Base-by-base conservation (phyloP, 345 rosid species). In the Eucalyptus urophylla region DNA sequence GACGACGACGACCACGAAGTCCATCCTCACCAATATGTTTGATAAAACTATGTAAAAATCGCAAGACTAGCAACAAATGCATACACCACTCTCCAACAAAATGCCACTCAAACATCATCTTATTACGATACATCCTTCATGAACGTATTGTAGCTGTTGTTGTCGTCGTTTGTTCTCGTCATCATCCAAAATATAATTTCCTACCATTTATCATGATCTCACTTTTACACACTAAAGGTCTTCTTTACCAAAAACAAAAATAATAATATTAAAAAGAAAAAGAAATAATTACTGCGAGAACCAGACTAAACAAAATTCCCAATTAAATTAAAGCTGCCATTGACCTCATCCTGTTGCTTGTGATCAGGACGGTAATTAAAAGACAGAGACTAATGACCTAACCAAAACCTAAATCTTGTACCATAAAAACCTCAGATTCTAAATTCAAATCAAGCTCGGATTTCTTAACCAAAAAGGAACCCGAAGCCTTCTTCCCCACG, bases 91-190 rank as follows among this genome's bases (percentile, higher is more conserved):
- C 24, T 31, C 4, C 3, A 69, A 31, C 4, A 31, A 17, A 31
- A 69, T 31, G 21, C 4, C 5, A 15, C 76, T 65, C 3, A 31
- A 16, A 14, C 21, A 3, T 67, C 31, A 67, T n/a, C 11, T 31
- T 5, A 11, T 67, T 8, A 15, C 1, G 22, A 4, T 0, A 67
- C 4, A 15, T 53, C 8, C 1, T 53, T 53, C 1, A 1, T 22
- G 29, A 22, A 22, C 0, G 0, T 8, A 2, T 56, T 2, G 0
- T 56, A 22, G 3, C 13, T 9, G 6, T 56, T 9, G 6, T 10
- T 9, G 10, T 56, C 6, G 27, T 22, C 11, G 1, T 56, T 11
- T 9, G 13, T 9, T 24, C 24, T 24, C 3, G 1, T 56, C 1
- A 2, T 56, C 12, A 24, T 56, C 6, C 13, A 56, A 9, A 56